Evolutionary conservation across 306 rosid species (phyloP), one percentile per base, ranked within the genome.

Genomic region (Vigna radiata): DNA sequence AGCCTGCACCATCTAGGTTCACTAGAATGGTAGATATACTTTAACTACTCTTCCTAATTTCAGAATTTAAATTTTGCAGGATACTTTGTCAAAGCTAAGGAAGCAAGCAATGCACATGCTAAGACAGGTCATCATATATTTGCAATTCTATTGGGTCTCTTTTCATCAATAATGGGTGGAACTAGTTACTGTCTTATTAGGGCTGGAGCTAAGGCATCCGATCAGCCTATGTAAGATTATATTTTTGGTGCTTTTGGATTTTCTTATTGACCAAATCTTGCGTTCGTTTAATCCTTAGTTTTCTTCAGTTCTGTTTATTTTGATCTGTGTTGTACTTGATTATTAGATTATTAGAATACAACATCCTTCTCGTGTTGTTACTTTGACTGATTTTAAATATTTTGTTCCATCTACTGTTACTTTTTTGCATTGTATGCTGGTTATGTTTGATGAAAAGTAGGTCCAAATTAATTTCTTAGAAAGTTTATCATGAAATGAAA

Each of bases 181-280:
- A 66, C 87, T 55, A 90, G 88, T 87, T 89, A 82, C 78, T 87
- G 96, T 83, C 91, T 92, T 62, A 89, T 85, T 70, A 85, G 89
- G 84, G 96, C 91, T 43, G 93, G 90, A 74, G 90, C 96, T 84
- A 89, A 83, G 70, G 89, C 88, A 75, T 92, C 94, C 16, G 90
- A 90, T 46, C 96, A 90, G 67, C 97, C 97, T 21, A 50, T 93
- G 97, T 93, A 89, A 86, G 96, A 81, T 78, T 66, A 31, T 65
- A 53, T 49, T 73, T 59, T 83, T 69, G 33, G 17, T 60, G 37
- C 25, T 37, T 37, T 64, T 17, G n/a, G 70, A 63, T 54, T 31
- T 64, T 29, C 48, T 70, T 49, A 36, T 53, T 33, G 44, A 47
- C 62, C 23, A 74, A 61, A 59, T 61, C 27, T 44, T 39, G 37